phyloP scores from a whole-genome alignment of 768 basidiomycete species.

The Leccinum sublutescens region DNA sequence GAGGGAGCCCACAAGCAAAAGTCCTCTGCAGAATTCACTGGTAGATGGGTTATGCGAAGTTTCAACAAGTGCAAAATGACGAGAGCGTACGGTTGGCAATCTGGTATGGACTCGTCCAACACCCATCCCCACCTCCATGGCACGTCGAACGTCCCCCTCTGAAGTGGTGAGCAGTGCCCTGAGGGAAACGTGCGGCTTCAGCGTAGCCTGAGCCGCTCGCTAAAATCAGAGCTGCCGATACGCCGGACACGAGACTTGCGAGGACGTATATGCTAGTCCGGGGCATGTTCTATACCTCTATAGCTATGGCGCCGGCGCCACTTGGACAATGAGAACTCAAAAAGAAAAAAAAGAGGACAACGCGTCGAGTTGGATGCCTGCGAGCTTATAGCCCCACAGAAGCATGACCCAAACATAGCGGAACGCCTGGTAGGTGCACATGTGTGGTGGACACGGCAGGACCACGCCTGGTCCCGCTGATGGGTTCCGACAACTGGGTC shows the following conservation, averaged over 20 bases:
- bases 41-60: not conserved
- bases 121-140: conserved; percentile 69
- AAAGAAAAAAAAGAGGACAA: conserved; percentile 11
- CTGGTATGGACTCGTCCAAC: conserved; percentile 64
- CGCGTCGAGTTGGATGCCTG: not conserved
- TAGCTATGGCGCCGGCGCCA: conserved; percentile 16
- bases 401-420: conserved; percentile 24
- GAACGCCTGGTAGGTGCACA: conserved; percentile 18
- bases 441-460: conserved; percentile 21
- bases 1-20: conserved; percentile 56
- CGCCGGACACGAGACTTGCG: conserved; percentile 18
- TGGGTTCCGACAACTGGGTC: conserved; percentile 1
- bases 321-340: conserved; percentile 1
- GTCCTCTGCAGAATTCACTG: conserved; percentile 58
- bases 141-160: conserved; percentile 63
- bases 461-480: conserved; percentile 9
- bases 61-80: not conserved
- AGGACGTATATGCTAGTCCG: conserved; percentile 16
- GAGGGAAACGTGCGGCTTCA: conserved; percentile 46
- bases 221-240: conserved; percentile 20
- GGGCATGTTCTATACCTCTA: conserved; percentile 17
- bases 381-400: conserved; percentile 24
- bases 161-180: conserved; percentile 44
- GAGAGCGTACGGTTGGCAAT: conserved; percentile 52
- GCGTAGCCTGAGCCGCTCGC: conserved; percentile 31